Percentiles rank a stretch among this genome's conserved stretches.
phyloP scores from a whole-genome alignment of 352 stramenopile species.

The Phytophthora palmivora region DNA sequence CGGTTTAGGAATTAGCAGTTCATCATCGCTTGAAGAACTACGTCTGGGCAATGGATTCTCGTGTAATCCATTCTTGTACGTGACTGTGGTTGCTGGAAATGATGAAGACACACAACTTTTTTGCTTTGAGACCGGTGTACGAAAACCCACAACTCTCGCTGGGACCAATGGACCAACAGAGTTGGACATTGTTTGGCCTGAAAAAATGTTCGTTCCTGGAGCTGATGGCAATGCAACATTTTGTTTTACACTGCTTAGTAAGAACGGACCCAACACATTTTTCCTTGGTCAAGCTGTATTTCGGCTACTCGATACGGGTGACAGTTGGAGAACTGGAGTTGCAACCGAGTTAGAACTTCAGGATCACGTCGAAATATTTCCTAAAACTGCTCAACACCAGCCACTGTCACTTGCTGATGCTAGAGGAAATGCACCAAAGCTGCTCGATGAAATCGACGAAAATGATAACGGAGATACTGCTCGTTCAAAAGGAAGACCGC shows the following conservation, averaged over 20 bases:
- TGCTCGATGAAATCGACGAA: slow-evolving; percentile 19
- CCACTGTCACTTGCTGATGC: slow-evolving; percentile 47
- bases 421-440: slow-evolving; percentile 17
- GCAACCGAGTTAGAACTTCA: slow-evolving; percentile 48
- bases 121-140: slow-evolving; percentile 71
- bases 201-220: slow-evolving; percentile 71
- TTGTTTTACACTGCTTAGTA: slow-evolving; percentile 76
- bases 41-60: slow-evolving; percentile 73
- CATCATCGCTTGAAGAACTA: slow-evolving; percentile 44
- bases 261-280: slow-evolving; percentile 83
- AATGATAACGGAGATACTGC: background rate
- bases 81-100: slow-evolving; percentile 70
- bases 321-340: slow-evolving; percentile 54
- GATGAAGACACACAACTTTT: slow-evolving; percentile 75
- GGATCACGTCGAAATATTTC: slow-evolving; percentile 61
- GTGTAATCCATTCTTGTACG: slow-evolving; percentile 78
- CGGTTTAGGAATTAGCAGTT: slow-evolving; percentile 14
- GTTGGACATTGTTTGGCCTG: slow-evolving; percentile 56
- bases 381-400: slow-evolving; percentile 67
- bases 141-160: slow-evolving; percentile 35
- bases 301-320: slow-evolving; percentile 48
- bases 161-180: slow-evolving; percentile 15
- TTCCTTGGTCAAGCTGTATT: slow-evolving; percentile 70
- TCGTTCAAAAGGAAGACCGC: slow-evolving; percentile 20
- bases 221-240: slow-evolving; percentile 74